Evolutionary conservation across 192 early-diverging fungal genomes (phyloP).

Genomic region (Coemansia erecta): DNA sequence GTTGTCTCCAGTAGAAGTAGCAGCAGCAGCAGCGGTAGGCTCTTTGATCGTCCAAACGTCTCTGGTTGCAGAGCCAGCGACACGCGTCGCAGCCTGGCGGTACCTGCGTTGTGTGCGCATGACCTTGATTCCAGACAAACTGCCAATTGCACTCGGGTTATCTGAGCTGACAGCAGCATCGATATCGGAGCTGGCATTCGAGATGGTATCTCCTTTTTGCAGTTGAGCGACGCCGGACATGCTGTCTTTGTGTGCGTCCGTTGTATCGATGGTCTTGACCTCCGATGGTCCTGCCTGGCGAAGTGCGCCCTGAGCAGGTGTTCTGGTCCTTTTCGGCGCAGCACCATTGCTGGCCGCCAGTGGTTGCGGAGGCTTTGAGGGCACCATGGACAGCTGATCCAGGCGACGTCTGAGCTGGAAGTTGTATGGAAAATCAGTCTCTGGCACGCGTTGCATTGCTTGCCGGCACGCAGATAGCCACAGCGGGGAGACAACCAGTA

Average conservation of each 20-base stretch:
- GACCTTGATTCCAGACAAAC: neutral
- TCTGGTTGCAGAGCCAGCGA: no score
- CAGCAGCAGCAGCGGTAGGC: neutral
- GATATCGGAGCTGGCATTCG: neutral
- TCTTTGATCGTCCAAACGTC: no score
- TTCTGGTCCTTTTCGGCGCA: no score
- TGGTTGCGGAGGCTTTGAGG: conserved; percentile 1
- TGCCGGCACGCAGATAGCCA: conserved; percentile 52
- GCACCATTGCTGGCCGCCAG: neutral
- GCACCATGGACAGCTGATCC: conserved; percentile 21
- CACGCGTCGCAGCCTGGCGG: no score
- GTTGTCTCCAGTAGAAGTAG: neutral
- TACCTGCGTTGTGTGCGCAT: no score
- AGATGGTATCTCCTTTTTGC: no score
- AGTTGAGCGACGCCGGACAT: neutral
- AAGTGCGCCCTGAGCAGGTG: no score
- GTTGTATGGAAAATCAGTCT: conserved; percentile 36
- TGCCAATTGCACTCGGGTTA: no score
- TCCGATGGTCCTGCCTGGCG: no score
- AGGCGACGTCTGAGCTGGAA: conserved; percentile 44
- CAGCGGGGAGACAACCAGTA: conserved; percentile 50
- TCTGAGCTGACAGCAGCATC: neutral
- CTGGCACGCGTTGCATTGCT: conserved; percentile 13
- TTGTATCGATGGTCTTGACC: no score
- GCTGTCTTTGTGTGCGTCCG: neutral